phyloP scores from a whole-genome alignment of 192 early-diverging fungal genomes.

The Coemansia sp. region DNA sequence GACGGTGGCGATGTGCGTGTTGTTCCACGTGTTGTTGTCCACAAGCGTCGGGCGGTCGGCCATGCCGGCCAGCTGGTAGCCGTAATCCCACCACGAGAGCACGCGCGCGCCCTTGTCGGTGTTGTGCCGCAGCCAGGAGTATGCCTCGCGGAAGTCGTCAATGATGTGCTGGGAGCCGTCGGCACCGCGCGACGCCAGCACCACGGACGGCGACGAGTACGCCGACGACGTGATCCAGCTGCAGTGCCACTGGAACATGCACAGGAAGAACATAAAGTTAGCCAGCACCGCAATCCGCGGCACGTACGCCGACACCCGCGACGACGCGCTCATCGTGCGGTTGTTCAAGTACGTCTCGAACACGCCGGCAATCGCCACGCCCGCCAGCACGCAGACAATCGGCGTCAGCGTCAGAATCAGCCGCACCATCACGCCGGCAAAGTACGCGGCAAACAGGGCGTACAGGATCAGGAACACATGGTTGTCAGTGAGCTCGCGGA shows the following conservation, averaged over 20 bases:
- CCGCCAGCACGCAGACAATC: constrained; percentile 91
- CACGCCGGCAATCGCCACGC: constrained; percentile 82
- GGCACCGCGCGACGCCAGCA: constrained; percentile 77
- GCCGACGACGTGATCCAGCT: constrained; percentile 97
- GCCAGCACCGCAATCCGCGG: constrained; percentile 55
- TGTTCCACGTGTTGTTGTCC: constrained; percentile 99
- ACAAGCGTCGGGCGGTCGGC: constrained; percentile 94
- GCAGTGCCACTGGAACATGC: constrained; percentile 93
- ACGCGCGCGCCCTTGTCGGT: constrained; percentile 89
- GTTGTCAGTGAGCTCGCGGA: constrained; percentile 89
- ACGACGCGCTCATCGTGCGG: neutral
- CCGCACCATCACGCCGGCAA: constrained; percentile 99
- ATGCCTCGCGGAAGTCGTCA: constrained; percentile 99
- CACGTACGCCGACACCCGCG: constrained; percentile 11
- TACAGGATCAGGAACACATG: constrained; percentile 99
- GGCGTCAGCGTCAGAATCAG: constrained; percentile 98
- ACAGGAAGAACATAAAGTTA: constrained; percentile 68
- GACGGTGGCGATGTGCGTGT: constrained; percentile 99
- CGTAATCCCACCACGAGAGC: constrained; percentile 99
- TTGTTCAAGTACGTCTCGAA: constrained; percentile 78
- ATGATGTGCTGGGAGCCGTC: constrained; percentile 96
- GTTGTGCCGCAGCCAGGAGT: constrained; percentile 99
- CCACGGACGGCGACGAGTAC: constrained; percentile 98
- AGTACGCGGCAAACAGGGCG: constrained; percentile 96
- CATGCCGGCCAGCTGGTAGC: constrained; percentile 99